A percentile compares a stretch with the other conserved stretches of the same genome.
Conservation (phyloP, 1,284 basidiomycete species). For the Ceraceosorus bombacis region DNA sequence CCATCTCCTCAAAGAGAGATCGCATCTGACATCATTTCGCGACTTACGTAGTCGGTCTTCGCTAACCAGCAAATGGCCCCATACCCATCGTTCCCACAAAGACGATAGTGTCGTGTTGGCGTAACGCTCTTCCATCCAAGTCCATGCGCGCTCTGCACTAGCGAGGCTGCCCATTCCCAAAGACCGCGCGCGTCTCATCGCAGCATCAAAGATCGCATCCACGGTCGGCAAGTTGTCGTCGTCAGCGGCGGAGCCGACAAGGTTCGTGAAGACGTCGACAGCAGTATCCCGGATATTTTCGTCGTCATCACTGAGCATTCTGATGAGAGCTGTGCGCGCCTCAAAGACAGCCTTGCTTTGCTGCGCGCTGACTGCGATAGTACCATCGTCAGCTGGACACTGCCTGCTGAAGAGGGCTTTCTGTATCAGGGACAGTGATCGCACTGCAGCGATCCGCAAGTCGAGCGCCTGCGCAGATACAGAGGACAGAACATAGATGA, state of each 20-base stretch:
- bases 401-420: background rate
- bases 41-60: background rate
- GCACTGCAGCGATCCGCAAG: background rate
- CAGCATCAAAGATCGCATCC: background rate
- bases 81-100: conserved; percentile 6
- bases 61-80: background rate
- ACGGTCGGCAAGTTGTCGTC: background rate
- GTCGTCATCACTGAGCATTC: conserved; percentile 27
- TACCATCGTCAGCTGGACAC: too few relatives aligned
- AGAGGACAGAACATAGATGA: background rate
- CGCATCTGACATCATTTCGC: background rate
- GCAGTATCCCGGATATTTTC: conserved; percentile 28
- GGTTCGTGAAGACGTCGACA: conserved; percentile 22
- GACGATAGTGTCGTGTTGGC: background rate
- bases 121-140: conserved; percentile 21
- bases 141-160: conserved; percentile 26
- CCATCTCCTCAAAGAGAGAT: background rate
- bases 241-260: background rate
- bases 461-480: background rate
- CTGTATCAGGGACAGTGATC: background rate
- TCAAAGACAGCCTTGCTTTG: conserved; percentile 10
- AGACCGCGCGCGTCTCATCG: background rate
- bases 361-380: too few relatives aligned
- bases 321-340: conserved; percentile 19
- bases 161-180: conserved; percentile 15